These are phyloP conservation scores for Yamadazyma jaroonii DNA, from an alignment of 1,139 yeast genomes.

Conservation along the genomic window DNA sequence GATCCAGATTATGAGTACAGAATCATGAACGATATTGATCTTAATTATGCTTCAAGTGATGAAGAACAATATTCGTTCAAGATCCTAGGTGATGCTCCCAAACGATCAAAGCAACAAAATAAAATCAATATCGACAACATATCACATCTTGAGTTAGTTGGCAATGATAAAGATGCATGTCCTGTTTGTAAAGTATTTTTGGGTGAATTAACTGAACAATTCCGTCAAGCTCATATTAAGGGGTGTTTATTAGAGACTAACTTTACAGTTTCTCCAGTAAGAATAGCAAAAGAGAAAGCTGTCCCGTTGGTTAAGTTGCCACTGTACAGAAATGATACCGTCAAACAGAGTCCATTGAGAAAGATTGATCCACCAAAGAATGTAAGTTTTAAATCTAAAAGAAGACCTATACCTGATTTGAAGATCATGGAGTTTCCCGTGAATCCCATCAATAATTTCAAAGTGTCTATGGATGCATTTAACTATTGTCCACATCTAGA, in stretches of 20 bases:
- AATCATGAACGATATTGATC: conserved; percentile 13
- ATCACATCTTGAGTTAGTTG: conserved; percentile 9
- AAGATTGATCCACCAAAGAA: conserved; percentile 15
- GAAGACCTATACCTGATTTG: conserved; percentile 50
- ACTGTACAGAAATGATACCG: conserved; percentile 15
- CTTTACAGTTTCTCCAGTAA: conserved; percentile 6
- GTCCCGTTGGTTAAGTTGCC: conserved; percentile 11
- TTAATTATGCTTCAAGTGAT: conserved; percentile 13
- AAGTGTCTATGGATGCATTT: conserved; percentile 69
- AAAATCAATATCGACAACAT: conserved; percentile 10
- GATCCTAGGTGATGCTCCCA: conserved; percentile 11
- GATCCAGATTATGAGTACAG: conserved; percentile 11
- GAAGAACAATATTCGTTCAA: conserved; percentile 13
- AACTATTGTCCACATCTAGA: conserved; percentile 46
- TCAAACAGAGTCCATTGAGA: conserved; percentile 14
- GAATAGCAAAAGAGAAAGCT: conserved; percentile 6
- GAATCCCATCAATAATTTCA: conserved; percentile 16
- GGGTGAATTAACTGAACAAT: conserved; percentile 9
- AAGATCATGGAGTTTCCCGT: conserved; percentile 49
- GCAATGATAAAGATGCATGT: conserved; percentile 10
- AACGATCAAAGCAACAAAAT: conserved; percentile 3
- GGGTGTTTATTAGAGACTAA: conserved; percentile 9
- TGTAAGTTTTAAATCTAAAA: conserved; percentile 13
- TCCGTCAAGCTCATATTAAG: conserved; percentile 10
- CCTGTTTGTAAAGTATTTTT: conserved; percentile 18